phyloP scores from a whole-genome alignment of 192 early-diverging fungal species.

The Dissophora globulifera region DNA sequence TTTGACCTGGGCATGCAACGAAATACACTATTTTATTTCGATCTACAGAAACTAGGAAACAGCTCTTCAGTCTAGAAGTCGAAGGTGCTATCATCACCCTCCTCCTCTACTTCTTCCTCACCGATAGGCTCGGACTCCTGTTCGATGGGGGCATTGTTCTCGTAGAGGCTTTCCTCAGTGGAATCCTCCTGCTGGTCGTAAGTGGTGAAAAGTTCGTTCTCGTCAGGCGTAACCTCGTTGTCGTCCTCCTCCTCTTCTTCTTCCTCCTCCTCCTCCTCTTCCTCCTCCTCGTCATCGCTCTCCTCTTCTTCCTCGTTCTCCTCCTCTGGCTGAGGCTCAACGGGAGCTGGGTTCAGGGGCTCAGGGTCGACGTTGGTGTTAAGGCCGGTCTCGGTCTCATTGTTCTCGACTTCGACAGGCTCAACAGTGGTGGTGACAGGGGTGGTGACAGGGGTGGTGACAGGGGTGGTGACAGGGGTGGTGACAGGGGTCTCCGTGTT shows the following conservation, averaged over 20 bases:
- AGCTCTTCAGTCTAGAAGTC: constrained; percentile 1
- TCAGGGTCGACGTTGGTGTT: neutral
- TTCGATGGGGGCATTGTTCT: neutral
- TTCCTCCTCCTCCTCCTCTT: constrained; percentile 1
- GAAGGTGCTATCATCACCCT: constrained; percentile 2
- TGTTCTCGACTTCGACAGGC: no score
- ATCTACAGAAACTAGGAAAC: no score
- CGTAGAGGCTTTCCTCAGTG: neutral
- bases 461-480: no score
- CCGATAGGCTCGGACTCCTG: neutral
- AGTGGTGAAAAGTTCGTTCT: no score
- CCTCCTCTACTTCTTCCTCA: neutral
- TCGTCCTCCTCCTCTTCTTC: neutral
- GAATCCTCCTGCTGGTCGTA: neutral
- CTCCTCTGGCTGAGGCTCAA: neutral
- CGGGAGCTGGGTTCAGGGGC: neutral
- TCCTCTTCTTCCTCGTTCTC: neutral
- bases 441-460: no score
- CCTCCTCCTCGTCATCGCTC: neutral
- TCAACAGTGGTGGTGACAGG: no score
- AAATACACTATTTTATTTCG: no score
- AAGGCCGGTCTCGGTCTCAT: neutral
- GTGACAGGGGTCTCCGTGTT: no score
- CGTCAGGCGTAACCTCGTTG: no score
- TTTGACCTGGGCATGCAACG: no score